These are phyloP conservation scores for Zymoseptoria pseudotritici DNA, from an alignment of 2,329 filamentous ascomycete genomes.

Conservation along the genomic window DNA sequence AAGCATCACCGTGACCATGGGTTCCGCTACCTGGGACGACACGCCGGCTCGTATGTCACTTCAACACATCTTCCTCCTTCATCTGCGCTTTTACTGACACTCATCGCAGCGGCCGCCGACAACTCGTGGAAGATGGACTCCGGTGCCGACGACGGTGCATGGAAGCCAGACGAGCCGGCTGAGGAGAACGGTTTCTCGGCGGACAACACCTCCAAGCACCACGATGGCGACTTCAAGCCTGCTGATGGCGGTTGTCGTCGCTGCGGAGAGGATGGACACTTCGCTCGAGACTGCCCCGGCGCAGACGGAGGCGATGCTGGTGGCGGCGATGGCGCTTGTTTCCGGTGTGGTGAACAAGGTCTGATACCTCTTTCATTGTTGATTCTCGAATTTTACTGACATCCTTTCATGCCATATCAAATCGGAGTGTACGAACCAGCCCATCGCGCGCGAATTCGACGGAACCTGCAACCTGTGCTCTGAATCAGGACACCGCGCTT, in stretches of 20 bases:
- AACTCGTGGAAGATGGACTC: slow-evolving; percentile 18
- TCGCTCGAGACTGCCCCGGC: slow-evolving; percentile 41
- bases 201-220: slow-evolving; percentile 26
- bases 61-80: neutral
- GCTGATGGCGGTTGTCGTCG: slow-evolving; percentile 34
- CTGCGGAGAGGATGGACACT: slow-evolving; percentile 39
- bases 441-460: slow-evolving; percentile 42
- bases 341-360: slow-evolving; percentile 15
- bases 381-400: neutral
- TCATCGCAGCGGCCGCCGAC: slow-evolving; percentile 7
- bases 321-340: slow-evolving; percentile 22
- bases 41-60: slow-evolving; percentile 13
- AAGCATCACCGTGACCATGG: slow-evolving; percentile 5
- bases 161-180: slow-evolving; percentile 7
- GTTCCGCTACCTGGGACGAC: slow-evolving; percentile 20
- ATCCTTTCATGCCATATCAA: slow-evolving; percentile 49
- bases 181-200: slow-evolving; percentile 13
- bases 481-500: too few species aligned
- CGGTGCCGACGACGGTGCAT: slow-evolving; percentile 6
- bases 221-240: slow-evolving; percentile 13
- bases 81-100: slow-evolving; percentile 4
- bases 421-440: slow-evolving; percentile 53
- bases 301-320: slow-evolving; percentile 26
- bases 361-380: neutral
- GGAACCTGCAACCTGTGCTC: too few species aligned